Evolutionary conservation across 176 grass and related monocot genomes (phyloP).

Genomic region (Pontederia paniculata): DNA sequence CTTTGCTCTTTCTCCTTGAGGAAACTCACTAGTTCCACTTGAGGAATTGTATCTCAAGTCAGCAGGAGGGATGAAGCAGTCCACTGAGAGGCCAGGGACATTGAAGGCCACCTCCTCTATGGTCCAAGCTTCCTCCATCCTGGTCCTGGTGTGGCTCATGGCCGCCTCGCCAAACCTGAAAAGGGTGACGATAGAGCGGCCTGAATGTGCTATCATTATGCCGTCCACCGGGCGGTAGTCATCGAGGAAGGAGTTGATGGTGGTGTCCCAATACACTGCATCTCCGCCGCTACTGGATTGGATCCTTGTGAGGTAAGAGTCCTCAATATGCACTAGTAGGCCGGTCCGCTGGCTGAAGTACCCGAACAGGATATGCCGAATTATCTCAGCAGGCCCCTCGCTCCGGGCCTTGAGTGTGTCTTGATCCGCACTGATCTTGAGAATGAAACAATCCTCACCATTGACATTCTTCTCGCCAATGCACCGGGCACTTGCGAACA

Average conservation of each 20-base stretch:
- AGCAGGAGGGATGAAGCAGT: slow-evolving; percentile 83
- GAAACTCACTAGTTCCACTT: slow-evolving; percentile 31
- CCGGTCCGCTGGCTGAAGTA: slow-evolving; percentile 85
- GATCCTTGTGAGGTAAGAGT: slow-evolving; percentile 72
- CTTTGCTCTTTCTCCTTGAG: slow-evolving; percentile 23
- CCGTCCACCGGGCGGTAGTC: slow-evolving; percentile 55
- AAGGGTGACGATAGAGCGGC: slow-evolving; percentile 55
- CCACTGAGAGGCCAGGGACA: slow-evolving; percentile 53
- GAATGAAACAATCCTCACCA: slow-evolving; percentile 78
- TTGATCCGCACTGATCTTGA: slow-evolving; percentile 48
- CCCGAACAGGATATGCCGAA: slow-evolving; percentile 71
- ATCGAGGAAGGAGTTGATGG: slow-evolving; percentile 55
- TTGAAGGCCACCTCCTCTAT: slow-evolving; percentile 79
- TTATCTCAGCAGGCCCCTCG: slow-evolving; percentile 73
- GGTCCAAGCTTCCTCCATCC: slow-evolving; percentile 77
- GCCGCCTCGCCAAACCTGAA: slow-evolving; percentile 71
- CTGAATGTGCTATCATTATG: slow-evolving; percentile 56
- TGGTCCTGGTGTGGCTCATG: slow-evolving; percentile 77
- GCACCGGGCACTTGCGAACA: slow-evolving; percentile 54
- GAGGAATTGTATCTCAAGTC: slow-evolving; percentile 35
- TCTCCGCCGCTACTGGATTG: slow-evolving; percentile 52
- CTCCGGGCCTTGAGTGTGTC: slow-evolving; percentile 43
- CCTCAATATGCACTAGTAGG: slow-evolving; percentile 50
- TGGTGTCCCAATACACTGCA: slow-evolving; percentile 86
- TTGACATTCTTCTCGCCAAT: slow-evolving; percentile 62